Evolutionary conservation across 768 basidiomycete species (phyloP), one percentile per base, ranked within the genome.

Genomic region (Russula brevipes): DNA sequence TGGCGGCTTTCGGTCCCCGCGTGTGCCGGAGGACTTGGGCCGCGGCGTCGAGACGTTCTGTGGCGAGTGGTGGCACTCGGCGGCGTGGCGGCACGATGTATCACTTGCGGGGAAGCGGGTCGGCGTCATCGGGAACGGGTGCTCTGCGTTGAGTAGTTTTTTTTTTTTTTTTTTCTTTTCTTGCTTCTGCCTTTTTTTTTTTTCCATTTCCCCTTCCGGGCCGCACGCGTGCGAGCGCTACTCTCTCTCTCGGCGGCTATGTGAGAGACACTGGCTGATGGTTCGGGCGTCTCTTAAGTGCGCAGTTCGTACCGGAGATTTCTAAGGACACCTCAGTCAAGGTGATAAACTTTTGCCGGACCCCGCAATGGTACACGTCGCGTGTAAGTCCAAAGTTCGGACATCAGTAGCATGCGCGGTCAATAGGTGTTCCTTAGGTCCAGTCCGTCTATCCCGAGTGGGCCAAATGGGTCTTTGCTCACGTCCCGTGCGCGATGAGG

Each of bases 71-170:
- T 86, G 81, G 74, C 86, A 86, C 70, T 82, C 84, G 36, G 79
- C 82, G 24, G 68, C 71, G 58, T 81, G 86, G 86, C 72, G 77
- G 50, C 81, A 83, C 54, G 81, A 81, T 67, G 77, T 86, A 17
- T 69, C 76, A 49, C 69, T 86, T 59, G 73, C 73, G 61, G 80
- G 79, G 2, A 85, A 84, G 71, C 74, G 76, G 33, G 78, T 88
- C 7, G 85, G 81, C 1, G 80, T 87, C 14, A 80, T 86, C 69
- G 85, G 85, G 44, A 85, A 85, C 68, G 85, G 84, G 4, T 85
- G 81, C 64, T 83, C 82, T 46, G 84, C 79, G 79, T 84, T 50
- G 14, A 16, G 41, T 6, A 31, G 64, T 66, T 31, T 30, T 45
- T 4, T 10, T 45, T 4, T 31, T 4, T n/a, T 35, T 19, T 36